phyloP scores from a whole-genome alignment of 108 stramenopile genomes.

The Cyclostephanos tholiformis region DNA sequence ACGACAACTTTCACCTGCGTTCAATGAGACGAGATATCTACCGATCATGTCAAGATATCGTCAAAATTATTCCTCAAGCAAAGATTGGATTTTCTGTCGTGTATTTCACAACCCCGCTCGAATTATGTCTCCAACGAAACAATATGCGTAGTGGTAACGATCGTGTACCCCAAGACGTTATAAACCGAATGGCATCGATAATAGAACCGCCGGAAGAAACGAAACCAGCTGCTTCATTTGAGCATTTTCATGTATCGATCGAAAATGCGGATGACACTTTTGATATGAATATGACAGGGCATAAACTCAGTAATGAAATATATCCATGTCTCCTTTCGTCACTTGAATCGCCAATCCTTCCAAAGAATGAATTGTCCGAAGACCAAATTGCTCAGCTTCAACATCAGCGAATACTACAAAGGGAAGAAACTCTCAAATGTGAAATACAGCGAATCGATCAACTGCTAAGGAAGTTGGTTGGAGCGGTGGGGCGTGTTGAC shows the following conservation, averaged over 20 bases:
- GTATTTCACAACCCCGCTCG: conserved; percentile 55
- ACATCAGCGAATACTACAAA: conserved; percentile 20
- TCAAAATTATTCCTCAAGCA: conserved; percentile 32
- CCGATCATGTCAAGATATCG: conserved; percentile 45
- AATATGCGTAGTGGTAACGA: conserved; percentile 41
- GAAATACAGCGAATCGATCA: conserved; percentile 55
- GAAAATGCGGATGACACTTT: conserved; percentile 11
- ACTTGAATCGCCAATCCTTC: conserved; percentile 30
- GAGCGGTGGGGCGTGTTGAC: conserved; percentile 52
- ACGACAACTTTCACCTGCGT: conserved; percentile 82
- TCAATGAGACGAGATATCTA: conserved; percentile 83
- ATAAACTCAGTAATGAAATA: conserved; percentile 5
- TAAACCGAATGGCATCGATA: conserved; percentile 53
- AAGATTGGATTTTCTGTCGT: conserved; percentile 59
- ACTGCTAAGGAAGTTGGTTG: conserved; percentile 57
- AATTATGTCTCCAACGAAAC: conserved; percentile 66
- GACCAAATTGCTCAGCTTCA: conserved; percentile 34
- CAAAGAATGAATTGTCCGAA: conserved; percentile 42
- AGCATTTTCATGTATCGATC: conserved; percentile 41
- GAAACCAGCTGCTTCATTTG: conserved; percentile 42
- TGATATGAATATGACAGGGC: background rate
- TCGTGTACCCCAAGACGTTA: conserved; percentile 55
- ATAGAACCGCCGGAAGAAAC: conserved; percentile 66
- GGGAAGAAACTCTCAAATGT: conserved; percentile 46
- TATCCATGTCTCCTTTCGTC: conserved; percentile 26